Evolutionary conservation across 2,329 filamentous ascomycete genomes (phyloP).

Genomic region (Escovopsis weberi): DNA sequence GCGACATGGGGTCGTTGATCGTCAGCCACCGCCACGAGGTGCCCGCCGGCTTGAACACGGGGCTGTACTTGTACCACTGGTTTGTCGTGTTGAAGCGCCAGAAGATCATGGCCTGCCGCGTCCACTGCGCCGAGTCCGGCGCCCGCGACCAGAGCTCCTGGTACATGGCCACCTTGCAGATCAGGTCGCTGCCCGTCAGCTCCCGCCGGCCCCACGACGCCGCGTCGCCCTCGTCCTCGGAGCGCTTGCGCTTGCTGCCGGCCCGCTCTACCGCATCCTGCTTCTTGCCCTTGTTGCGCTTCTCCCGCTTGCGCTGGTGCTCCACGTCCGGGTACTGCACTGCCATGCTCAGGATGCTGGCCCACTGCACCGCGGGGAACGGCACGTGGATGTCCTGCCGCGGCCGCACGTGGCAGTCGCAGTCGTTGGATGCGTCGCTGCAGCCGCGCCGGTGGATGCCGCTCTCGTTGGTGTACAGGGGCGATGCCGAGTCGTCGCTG

Average conservation of each 20-base stretch:
- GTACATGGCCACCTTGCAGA: constrained; percentile 50
- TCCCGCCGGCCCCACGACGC: constrained; percentile 25
- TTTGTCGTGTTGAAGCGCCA: constrained; percentile 46
- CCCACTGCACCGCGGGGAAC: constrained; percentile 44
- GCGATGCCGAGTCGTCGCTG: constrained; percentile 16
- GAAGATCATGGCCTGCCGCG: constrained; percentile 43
- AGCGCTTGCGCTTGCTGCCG: constrained; percentile 25
- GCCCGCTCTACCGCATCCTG: constrained; percentile 17
- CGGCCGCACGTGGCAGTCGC: constrained; percentile 34
- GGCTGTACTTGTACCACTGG: constrained; percentile 35
- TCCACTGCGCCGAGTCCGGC: constrained; percentile 34
- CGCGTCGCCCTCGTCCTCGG: constrained; percentile 26
- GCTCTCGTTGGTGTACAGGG: constrained; percentile 34
- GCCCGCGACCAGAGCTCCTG: constrained; percentile 48
- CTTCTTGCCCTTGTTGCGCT: constrained; percentile 22
- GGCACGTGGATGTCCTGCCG: constrained; percentile 39
- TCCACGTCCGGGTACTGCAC: constrained; percentile 35
- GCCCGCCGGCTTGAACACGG: constrained; percentile 34
- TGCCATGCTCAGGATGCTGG: constrained; percentile 41
- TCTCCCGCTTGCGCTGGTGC: constrained; percentile 23
- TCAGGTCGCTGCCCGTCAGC: constrained; percentile 38
- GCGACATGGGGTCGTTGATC: constrained; percentile 43
- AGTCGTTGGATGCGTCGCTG: constrained; percentile 29
- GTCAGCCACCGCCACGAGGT: constrained; percentile 50
- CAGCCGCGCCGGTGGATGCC: constrained; percentile 40